Percentiles rank a stretch among this genome's conserved stretches.
These are phyloP conservation scores for Ceratocystis eucalypticola DNA, from an alignment of 2,329 filamentous ascomycete species.

Conservation along the genomic window DNA sequence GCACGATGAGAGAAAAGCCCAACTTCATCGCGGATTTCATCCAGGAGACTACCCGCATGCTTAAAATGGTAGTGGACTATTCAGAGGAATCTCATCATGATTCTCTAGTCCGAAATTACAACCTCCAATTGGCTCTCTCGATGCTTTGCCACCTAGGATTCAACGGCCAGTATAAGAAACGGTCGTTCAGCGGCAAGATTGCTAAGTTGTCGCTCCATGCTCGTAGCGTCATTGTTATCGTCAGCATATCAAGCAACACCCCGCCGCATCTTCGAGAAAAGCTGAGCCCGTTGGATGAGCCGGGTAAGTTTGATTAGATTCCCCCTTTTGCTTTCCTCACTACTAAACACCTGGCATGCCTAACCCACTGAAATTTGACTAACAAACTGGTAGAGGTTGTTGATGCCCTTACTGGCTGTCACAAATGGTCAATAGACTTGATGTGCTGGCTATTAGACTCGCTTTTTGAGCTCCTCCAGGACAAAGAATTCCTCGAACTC, in stretches of 20 bases:
- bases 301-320: slow-evolving; percentile 24
- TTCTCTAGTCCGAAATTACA: slow-evolving; percentile 56
- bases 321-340: background rate
- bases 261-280: slow-evolving; percentile 41
- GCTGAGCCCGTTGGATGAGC: slow-evolving; percentile 49
- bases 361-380: background rate
- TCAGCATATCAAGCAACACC: slow-evolving; percentile 49
- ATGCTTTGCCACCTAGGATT: slow-evolving; percentile 69
- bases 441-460: slow-evolving; percentile 48
- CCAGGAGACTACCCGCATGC: slow-evolving; percentile 51
- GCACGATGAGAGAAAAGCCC: slow-evolving; percentile 32
- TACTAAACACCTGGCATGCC: too few relatives aligned
- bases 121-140: slow-evolving; percentile 63
- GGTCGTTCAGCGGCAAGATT: slow-evolving; percentile 57
- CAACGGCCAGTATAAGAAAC: slow-evolving; percentile 45
- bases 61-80: slow-evolving; percentile 68
- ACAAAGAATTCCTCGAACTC: slow-evolving; percentile 37
- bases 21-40: slow-evolving; percentile 49
- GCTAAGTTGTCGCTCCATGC: slow-evolving; percentile 63
- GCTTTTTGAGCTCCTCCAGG: slow-evolving; percentile 42
- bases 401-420: slow-evolving; percentile 56
- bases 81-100: slow-evolving; percentile 61
- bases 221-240: slow-evolving; percentile 53
- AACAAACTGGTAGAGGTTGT: slow-evolving; percentile 45
- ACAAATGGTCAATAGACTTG: slow-evolving; percentile 66